A percentile compares a stretch with the other conserved stretches of the same genome.
phyloP scores from a whole-genome alignment of 306 rosid genomes.

The Cyclanthera cordifolia region DNA sequence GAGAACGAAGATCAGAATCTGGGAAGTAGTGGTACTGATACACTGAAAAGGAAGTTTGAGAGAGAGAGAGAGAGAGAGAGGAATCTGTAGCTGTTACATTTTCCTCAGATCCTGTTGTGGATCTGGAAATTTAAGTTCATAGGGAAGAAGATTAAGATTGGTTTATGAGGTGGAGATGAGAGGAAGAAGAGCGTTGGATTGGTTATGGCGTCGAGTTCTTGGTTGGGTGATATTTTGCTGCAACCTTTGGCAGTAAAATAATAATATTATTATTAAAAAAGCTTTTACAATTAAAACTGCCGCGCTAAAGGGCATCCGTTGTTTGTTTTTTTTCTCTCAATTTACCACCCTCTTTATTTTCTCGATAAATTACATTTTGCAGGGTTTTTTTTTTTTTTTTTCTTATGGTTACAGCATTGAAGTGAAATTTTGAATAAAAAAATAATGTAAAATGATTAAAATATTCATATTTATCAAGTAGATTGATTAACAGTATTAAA shows the following conservation, averaged over 20 bases:
- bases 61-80: background rate
- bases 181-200: background rate
- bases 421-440: no score
- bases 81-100: background rate
- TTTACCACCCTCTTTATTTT: constrained; percentile 1
- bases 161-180: background rate
- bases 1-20: constrained; percentile 1
- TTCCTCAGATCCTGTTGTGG: background rate
- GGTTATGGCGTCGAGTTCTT: constrained; percentile 58
- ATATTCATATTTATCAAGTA: no score
- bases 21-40: background rate
- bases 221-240: constrained; percentile 18
- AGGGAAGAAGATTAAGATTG: background rate
- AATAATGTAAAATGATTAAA: no score
- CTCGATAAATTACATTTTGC: no score
- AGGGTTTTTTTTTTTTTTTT: no score
- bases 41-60: background rate
- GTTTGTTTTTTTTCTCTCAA: background rate
- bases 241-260: background rate
- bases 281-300: constrained; percentile 4
- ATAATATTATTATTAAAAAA: constrained; percentile 11
- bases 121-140: constrained; percentile 9
- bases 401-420: no score
- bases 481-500: no score
- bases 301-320: background rate